These are phyloP conservation scores for Babesia gibsoni DNA, from an alignment of 169 alveolate species.

Conservation along the genomic window DNA sequence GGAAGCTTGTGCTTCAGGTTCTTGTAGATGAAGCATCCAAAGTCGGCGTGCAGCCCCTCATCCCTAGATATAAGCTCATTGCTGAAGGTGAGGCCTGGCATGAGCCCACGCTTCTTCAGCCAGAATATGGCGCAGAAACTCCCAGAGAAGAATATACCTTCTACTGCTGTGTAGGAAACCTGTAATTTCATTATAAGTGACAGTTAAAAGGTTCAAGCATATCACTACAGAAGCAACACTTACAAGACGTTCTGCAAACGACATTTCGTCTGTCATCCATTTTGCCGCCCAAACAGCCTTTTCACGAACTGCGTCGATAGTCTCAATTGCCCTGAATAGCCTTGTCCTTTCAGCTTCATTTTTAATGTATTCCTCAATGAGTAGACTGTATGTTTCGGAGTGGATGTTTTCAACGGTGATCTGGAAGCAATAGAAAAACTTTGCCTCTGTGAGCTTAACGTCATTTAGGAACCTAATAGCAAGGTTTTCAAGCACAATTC, in stretches of 20 bases:
- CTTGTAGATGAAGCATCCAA: slow-evolving; percentile 94
- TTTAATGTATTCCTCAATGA: slow-evolving; percentile 86
- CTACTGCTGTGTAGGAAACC: slow-evolving; percentile 93
- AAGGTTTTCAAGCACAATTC: slow-evolving; percentile 97
- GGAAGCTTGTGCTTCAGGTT: slow-evolving; percentile 87
- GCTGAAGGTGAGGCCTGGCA: slow-evolving; percentile 95
- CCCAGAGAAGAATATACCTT: slow-evolving; percentile 98
- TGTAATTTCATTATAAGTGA: neutral
- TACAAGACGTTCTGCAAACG: slow-evolving; percentile 95
- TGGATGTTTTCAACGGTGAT: slow-evolving; percentile 98
- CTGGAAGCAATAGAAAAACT: slow-evolving; percentile 97
- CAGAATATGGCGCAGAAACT: slow-evolving; percentile 98
- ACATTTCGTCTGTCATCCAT: slow-evolving; percentile 92
- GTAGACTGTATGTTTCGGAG: slow-evolving; percentile 93
- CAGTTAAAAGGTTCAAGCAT: neutral
- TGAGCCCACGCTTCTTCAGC: slow-evolving; percentile 95
- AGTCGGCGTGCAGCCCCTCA: slow-evolving; percentile 99
- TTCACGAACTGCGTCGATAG: slow-evolving; percentile 88
- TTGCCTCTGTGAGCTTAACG: slow-evolving; percentile 95
- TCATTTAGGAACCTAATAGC: slow-evolving; percentile 92
- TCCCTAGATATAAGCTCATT: slow-evolving; percentile 97
- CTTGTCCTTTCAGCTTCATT: slow-evolving; percentile 90
- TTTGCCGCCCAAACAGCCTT: slow-evolving; percentile 98
- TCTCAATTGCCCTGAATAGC: slow-evolving; percentile 92
- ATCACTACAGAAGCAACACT: slow-evolving; percentile 25